Conservation (phyloP, 2,329 filamentous ascomycete species). For the Phialophora chinensis region DNA sequence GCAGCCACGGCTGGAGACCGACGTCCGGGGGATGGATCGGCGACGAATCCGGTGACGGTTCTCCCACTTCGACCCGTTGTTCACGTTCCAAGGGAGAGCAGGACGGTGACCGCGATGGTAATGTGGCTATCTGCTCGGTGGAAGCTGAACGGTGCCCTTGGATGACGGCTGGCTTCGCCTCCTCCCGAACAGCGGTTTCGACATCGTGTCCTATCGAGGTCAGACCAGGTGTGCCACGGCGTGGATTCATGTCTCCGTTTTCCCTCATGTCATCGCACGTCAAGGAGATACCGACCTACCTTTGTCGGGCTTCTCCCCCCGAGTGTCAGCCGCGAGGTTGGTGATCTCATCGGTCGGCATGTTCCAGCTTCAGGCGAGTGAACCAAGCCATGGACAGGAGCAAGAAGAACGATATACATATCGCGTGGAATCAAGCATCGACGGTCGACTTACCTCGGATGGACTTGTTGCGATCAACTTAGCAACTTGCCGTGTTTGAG, state of each 20-base stretch:
- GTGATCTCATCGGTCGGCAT: neutral
- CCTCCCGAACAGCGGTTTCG: neutral
- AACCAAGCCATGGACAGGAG: neutral
- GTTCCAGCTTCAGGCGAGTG: neutral
- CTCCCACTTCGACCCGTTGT: neutral
- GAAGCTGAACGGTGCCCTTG: no score
- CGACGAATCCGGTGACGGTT: neutral
- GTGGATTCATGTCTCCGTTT: neutral
- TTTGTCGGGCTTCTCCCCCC: neutral
- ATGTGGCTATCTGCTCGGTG: neutral
- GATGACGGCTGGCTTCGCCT: neutral
- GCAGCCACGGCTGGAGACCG: constrained; percentile 34
- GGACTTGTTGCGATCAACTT: neutral
- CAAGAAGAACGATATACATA: neutral
- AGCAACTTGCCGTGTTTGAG: neutral
- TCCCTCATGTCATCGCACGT: neutral
- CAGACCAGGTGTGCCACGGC: neutral
- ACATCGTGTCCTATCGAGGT: neutral
- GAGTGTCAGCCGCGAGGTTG: neutral
- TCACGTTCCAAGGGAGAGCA: neutral
- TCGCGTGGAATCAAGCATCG: neutral
- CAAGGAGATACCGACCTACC: neutral
- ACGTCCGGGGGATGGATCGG: constrained; percentile 14
- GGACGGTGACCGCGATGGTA: neutral
- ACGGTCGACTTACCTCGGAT: neutral